Base-by-base conservation (phyloP, 208 protist genomes). In the Jaenimonas drosophilae region DNA sequence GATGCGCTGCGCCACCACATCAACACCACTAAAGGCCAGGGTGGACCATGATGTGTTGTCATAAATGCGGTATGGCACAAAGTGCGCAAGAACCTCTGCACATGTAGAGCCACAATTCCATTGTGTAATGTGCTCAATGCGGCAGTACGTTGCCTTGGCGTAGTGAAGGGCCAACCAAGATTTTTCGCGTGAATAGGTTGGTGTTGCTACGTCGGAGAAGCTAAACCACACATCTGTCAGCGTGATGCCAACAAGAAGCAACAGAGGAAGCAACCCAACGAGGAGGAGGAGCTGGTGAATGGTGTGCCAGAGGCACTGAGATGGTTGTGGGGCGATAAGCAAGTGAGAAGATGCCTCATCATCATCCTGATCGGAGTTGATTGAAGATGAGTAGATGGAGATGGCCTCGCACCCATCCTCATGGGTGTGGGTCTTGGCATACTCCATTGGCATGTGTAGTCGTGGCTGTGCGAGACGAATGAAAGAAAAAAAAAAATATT, bases 101-200 rank as follows among this genome's bases (percentile, higher is more conserved):
- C 69, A 60, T 6, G 54, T 33, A 25, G 21, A 28, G 1, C 57
- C 66, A 40, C 77, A 87, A 32, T 14, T 65, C 61, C 70, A 70
- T 26, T 60, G 40, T 7, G 5, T 16, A 21, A 87, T 43, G 0
- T 2, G 16, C 11, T 34, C 46, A 20, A 25, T 30, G 0, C 36
- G 38, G 61, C 77, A 87, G 67, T 80, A 86, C 2, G 76, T 38
- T 2, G 65, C 42, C 51, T 76, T 77, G 34, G 59, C 52, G 55
- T 58, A 59, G 55, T 77, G 33, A 9, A 86, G 60, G 9, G 71
- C 68, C 12, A 30, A 46, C 58, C 37, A 44, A n/a, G n/a, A n/a
- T n/a, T n/a, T n/a, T n/a, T n/a, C n/a, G n/a, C n/a, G n/a, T n/a
- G n/a, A n/a, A n/a, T n/a, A n/a, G n/a, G n/a, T n/a, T n/a, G n/a